Evolutionary conservation across 148 eudicot genomes (phyloP), one percentile per base, ranked within the genome.

Genomic region (Camellia sinensis): DNA sequence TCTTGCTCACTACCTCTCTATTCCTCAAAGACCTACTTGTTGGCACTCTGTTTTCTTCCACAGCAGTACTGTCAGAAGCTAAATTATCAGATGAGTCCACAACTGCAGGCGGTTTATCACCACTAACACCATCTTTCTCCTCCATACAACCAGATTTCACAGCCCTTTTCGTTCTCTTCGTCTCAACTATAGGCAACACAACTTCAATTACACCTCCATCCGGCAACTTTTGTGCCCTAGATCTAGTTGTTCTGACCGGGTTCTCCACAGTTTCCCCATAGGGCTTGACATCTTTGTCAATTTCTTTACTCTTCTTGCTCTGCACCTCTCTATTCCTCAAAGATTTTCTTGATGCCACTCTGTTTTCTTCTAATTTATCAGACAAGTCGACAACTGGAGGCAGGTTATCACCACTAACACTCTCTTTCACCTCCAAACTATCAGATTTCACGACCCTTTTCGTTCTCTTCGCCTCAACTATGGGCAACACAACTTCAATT

Each of bases 21-120:
- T 17, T 74, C 54, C 77, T 60, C 43, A 17, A 64, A n/a, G 78
- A 48, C 64, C 78, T 80, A 66, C 73, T 80, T 48, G 71, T 60
- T 12, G 41, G 43, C 82, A 65, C 43, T 7, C 65, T 21, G 21
- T 65, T 73, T 53, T 73, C 72, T 52, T 21, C 50, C 4, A 29
- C 37, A 29, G 37, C 37, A 29, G 37, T 29, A 0, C 37, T 29
- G 37, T 29, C 37, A 29, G 37, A 29, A 29, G 37, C 37, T 37
- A 73, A 37, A 56, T 37, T 59, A 61, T 10, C 17, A 44, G 67
- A 75, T 2, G 18, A 59, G 2, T 60, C 78, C 1, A 18, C 37
- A 50, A 71, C 59, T 59, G 14, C 14, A 56, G 5, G n/a, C 14
- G 11, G 11, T 21, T 37, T 73, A 7, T 41, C 53, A 43, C 48